phyloP scores from a whole-genome alignment of 2,329 filamentous ascomycete species.

The Neonectria coccinea region DNA sequence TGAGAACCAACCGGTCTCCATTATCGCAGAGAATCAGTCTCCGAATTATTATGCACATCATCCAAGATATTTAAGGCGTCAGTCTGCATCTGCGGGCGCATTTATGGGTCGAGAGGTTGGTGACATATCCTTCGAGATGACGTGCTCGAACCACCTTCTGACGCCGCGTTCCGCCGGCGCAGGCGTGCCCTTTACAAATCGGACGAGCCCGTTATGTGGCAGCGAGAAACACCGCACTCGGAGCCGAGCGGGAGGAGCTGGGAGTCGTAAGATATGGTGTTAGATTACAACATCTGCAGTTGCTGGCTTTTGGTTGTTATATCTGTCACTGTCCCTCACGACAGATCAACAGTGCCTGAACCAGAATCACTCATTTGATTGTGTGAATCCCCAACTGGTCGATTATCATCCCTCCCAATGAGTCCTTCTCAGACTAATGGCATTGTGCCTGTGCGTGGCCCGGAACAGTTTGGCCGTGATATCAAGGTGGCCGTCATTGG shows the following conservation, averaged over 20 bases:
- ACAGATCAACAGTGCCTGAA: not conserved
- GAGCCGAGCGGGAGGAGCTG: slow-evolving; percentile 26
- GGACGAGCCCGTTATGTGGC: not conserved
- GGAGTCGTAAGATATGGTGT: slow-evolving; percentile 28
- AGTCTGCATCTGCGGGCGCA: slow-evolving; percentile 11
- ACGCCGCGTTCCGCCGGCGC: slow-evolving; percentile 10
- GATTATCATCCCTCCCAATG: slow-evolving; percentile 10
- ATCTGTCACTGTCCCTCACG: slow-evolving; percentile 10
- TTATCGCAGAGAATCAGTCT: not conserved
- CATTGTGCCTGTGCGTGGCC: not conserved
- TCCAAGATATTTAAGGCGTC: slow-evolving; percentile 30
- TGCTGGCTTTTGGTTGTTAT: slow-evolving; percentile 10
- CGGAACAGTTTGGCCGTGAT: slow-evolving; percentile 20
- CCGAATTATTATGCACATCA: slow-evolving; percentile 17
- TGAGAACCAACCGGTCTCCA: slow-evolving; percentile 6
- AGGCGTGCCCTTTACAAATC: slow-evolving; percentile 18
- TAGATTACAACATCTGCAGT: slow-evolving; percentile 21
- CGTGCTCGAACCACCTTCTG: slow-evolving; percentile 36
- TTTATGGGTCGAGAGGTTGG: slow-evolving; percentile 26
- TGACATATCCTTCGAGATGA: slow-evolving; percentile 39
- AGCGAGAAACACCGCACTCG: slow-evolving; percentile 21
- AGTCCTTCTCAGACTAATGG: slow-evolving; percentile 31
- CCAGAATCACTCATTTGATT: not conserved
- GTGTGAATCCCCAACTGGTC: not conserved
- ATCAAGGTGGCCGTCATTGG: slow-evolving; percentile 54